These are phyloP conservation scores for Xanthoconium stramineum DNA, from an alignment of 768 basidiomycete genomes.

Conservation along the genomic window DNA sequence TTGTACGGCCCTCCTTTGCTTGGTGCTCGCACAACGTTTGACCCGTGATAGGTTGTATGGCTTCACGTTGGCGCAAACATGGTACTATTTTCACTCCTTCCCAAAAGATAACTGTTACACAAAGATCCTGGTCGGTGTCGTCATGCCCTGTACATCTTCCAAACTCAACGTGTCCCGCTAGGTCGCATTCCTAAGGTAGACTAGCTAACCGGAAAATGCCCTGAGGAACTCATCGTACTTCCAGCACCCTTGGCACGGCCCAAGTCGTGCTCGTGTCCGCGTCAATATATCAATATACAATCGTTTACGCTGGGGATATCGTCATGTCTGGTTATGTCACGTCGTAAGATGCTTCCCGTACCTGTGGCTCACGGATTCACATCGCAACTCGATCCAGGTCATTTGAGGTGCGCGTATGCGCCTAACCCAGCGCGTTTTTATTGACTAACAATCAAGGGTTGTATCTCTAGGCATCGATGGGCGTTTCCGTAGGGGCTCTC, in stretches of 20 bases:
- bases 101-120: slow-evolving; percentile 28
- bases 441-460: neutral
- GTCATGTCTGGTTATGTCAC: slow-evolving; percentile 28
- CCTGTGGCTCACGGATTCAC: neutral
- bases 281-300: slow-evolving; percentile 33
- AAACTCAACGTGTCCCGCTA: slow-evolving; percentile 1
- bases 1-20: slow-evolving; percentile 19
- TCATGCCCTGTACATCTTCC: neutral
- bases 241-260: slow-evolving; percentile 26
- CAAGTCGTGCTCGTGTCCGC: slow-evolving; percentile 29
- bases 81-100: slow-evolving; percentile 32
- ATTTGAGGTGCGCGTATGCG: slow-evolving; percentile 23
- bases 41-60: slow-evolving; percentile 31
- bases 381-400: slow-evolving; percentile 7
- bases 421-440: neutral
- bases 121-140: slow-evolving; percentile 30
- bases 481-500: slow-evolving; percentile 24
- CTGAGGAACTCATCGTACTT: neutral
- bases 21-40: neutral
- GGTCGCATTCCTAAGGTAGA: slow-evolving; percentile 31
- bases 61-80: slow-evolving; percentile 34
- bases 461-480: slow-evolving; percentile 34
- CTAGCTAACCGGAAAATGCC: neutral
- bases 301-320: slow-evolving; percentile 26
- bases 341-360: slow-evolving; percentile 12